phyloP scores from a whole-genome alignment of 2,329 filamentous ascomycete species.

The Pseudogymnoascus sp. region DNA sequence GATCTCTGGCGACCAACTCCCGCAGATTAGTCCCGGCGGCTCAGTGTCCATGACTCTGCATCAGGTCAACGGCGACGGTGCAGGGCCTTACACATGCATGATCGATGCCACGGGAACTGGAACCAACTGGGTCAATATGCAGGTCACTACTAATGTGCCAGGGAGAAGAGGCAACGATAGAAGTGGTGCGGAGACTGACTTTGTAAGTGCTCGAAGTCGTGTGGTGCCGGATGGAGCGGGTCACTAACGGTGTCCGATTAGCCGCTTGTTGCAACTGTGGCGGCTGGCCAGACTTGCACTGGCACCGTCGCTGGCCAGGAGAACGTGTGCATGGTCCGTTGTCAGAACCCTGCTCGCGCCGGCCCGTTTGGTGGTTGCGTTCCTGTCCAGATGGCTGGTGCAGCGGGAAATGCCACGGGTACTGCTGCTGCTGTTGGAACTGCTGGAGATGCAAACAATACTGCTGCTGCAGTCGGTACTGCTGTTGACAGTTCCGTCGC shows the following conservation, averaged over 20 bases:
- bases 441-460: slow-evolving; percentile 10
- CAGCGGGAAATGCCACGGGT: slow-evolving; percentile 14
- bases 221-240: not conserved
- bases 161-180: slow-evolving; percentile 39
- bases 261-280: slow-evolving; percentile 51
- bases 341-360: slow-evolving; percentile 51
- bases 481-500: slow-evolving; percentile 9
- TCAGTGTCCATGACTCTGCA: slow-evolving; percentile 54
- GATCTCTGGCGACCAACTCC: slow-evolving; percentile 47
- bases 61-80: slow-evolving; percentile 60
- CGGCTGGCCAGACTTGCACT: slow-evolving; percentile 47
- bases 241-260: slow-evolving; percentile 21
- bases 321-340: slow-evolving; percentile 55
- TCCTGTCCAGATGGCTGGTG: slow-evolving; percentile 40
- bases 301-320: slow-evolving; percentile 50
- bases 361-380: slow-evolving; percentile 57
- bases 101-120: slow-evolving; percentile 54
- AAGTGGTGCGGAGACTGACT: slow-evolving; percentile 30
- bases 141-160: slow-evolving; percentile 46
- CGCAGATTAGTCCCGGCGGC: slow-evolving; percentile 52
- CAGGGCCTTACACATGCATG: slow-evolving; percentile 48
- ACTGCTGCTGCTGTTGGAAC: slow-evolving; percentile 13
- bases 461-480: slow-evolving; percentile 12
- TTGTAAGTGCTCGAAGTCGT: slow-evolving; percentile 20
- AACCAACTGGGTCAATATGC: slow-evolving; percentile 42